Conservation (phyloP, 305 asterid species). For the Fraxinus nigra region DNA sequence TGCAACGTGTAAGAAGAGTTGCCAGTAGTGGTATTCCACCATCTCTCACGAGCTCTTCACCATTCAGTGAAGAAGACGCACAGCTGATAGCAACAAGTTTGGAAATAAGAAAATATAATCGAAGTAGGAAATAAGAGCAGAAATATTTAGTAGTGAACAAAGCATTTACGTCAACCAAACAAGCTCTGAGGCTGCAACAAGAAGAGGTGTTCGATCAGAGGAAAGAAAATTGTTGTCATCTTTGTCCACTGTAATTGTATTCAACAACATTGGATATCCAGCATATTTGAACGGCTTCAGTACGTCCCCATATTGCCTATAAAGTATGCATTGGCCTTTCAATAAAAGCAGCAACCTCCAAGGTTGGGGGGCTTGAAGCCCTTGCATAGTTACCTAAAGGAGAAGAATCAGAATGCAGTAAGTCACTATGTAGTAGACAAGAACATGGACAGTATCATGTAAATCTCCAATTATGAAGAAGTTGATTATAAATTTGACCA, state of each 20-base stretch:
- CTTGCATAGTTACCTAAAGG: conserved; percentile 91
- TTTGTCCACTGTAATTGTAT: conserved; percentile 86
- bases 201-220: conserved; percentile 86
- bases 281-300: conserved; percentile 95
- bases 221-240: conserved; percentile 91
- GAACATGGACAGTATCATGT: conserved; percentile 1
- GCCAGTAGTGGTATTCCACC: conserved; percentile 94
- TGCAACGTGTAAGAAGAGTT: conserved; percentile 92
- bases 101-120: conserved; percentile 8
- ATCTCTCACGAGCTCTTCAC: conserved; percentile 98
- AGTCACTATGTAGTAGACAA: conserved; percentile 12
- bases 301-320: conserved; percentile 81
- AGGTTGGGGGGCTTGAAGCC: conserved; percentile 94
- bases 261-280: conserved; percentile 96
- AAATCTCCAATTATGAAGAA: neutral
- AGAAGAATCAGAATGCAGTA: conserved; percentile 20
- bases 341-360: conserved; percentile 91
- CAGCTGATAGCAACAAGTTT: conserved; percentile 51
- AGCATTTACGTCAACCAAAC: conserved; percentile 89
- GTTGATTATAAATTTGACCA: neutral
- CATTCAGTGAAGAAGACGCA: conserved; percentile 88
- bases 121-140: conserved; percentile 6
- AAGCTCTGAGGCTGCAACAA: conserved; percentile 94
- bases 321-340: conserved; percentile 94
- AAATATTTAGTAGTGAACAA: conserved; percentile 13